phyloP scores from a whole-genome alignment of 129 eudicot genomes.

The Silybum marianum region DNA sequence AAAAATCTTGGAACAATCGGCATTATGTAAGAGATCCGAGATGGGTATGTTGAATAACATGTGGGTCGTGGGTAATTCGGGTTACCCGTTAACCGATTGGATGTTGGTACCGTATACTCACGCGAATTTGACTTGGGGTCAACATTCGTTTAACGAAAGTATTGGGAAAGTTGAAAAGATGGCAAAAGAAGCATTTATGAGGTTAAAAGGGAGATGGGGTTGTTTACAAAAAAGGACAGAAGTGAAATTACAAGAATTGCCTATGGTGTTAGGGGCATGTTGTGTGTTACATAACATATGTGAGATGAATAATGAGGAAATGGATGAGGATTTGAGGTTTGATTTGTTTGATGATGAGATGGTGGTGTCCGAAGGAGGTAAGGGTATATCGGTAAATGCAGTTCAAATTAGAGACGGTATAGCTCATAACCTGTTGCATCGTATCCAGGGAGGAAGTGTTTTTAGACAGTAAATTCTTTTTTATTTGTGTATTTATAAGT shows the following conservation, averaged over 20 bases:
- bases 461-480: too few species aligned
- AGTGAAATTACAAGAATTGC: conserved; percentile 69
- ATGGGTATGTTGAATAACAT: conserved; percentile 48
- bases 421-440: conserved; percentile 70
- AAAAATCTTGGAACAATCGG: conserved; percentile 63
- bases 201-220: conserved; percentile 73
- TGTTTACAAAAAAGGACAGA: conserved; percentile 76
- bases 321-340: conserved; percentile 50
- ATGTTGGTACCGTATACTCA: conserved; percentile 64
- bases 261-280: conserved; percentile 73
- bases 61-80: conserved; percentile 59
- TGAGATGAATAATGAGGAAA: conserved; percentile 57
- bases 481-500: too few species aligned
- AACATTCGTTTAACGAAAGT: conserved; percentile 58
- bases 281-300: conserved; percentile 78
- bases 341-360: conserved; percentile 65
- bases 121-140: conserved; percentile 65
- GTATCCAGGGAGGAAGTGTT: background rate
- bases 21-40: conserved; percentile 49
- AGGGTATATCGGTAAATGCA: conserved; percentile 37
- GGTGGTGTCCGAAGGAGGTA: conserved; percentile 41
- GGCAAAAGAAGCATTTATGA: conserved; percentile 61
- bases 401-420: conserved; percentile 61
- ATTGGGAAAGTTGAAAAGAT: conserved; percentile 41
- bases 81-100: conserved; percentile 64